Evolutionary conservation across 164 flowering plant species (phyloP).

Genomic region (Umbilicus rupestris): DNA sequence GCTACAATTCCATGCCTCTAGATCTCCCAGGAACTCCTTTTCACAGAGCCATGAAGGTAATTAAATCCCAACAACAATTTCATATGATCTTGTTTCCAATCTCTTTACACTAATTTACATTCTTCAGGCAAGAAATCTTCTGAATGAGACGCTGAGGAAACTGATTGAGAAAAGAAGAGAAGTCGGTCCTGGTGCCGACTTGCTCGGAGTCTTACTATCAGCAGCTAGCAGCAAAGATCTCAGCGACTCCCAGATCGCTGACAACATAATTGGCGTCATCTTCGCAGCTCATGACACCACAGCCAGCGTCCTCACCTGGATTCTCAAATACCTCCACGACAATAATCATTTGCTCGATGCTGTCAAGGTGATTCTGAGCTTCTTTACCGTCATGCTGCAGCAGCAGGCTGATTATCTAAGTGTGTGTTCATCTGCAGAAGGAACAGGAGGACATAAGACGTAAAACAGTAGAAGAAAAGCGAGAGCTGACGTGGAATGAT

Average conservation of each 20-base stretch:
- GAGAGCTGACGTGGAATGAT: constrained; percentile 68
- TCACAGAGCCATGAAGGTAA: constrained; percentile 67
- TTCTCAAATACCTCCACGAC: constrained; percentile 66
- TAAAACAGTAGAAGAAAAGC: constrained; percentile 25
- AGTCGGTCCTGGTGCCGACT: constrained; percentile 25
- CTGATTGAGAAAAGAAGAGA: constrained; percentile 50
- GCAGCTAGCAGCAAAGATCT: constrained; percentile 20
- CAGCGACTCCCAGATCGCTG: constrained; percentile 66
- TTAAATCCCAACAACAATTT: constrained; percentile 9
- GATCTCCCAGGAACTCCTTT: constrained; percentile 69
- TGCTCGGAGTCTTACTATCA: constrained; percentile 36
- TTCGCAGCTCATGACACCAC: constrained; percentile 95
- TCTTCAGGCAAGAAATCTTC: constrained; percentile 58
- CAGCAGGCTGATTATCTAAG: too few species aligned
- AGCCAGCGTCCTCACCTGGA: constrained; percentile 84
- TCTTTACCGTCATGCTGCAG: too few species aligned
- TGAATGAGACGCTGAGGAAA: constrained; percentile 39
- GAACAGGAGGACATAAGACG: constrained; percentile 58
- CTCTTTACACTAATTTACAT: too few species aligned
- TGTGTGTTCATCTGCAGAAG: constrained; percentile 26
- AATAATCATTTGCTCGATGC: constrained; percentile 39
- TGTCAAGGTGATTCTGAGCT: constrained; percentile 48
- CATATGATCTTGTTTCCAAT: too few species aligned
- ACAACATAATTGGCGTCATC: constrained; percentile 78
- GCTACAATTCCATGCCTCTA: constrained; percentile 87